Evolutionary conservation across 768 basidiomycete genomes (phyloP).

Genomic region (Lactarius pseudohatsudake): DNA sequence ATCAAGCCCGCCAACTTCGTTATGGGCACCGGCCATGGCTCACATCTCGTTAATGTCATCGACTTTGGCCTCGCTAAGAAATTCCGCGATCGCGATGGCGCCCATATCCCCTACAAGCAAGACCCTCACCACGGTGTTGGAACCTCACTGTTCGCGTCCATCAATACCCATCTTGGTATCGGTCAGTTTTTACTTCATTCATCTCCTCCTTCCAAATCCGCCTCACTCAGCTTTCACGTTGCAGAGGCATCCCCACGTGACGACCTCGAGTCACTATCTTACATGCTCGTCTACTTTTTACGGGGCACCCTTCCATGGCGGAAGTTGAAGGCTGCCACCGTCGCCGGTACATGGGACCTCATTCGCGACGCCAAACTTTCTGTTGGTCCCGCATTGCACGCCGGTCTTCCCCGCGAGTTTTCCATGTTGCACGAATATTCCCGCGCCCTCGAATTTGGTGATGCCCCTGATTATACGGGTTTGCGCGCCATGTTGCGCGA

Average conservation of each 20-base stretch:
- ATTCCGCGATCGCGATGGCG: constrained; percentile 65
- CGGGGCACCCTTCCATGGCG: constrained; percentile 79
- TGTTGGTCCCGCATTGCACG: constrained; percentile 57
- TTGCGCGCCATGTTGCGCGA: constrained; percentile 70
- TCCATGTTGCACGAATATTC: constrained; percentile 77
- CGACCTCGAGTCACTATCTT: constrained; percentile 76
- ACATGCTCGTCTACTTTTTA: constrained; percentile 81
- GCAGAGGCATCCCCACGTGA: constrained; percentile 74
- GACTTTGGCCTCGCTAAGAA: constrained; percentile 86
- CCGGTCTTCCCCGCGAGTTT: constrained; percentile 79
- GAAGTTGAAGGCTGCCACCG: constrained; percentile 62
- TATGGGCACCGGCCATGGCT: constrained; percentile 78
- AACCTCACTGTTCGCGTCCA: constrained; percentile 71
- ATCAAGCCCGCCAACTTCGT: constrained; percentile 99
- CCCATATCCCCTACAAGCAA: constrained; percentile 71
- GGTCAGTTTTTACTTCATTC: constrained; percentile 43
- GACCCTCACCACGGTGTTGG: constrained; percentile 79
- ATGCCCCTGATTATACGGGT: constrained; percentile 86
- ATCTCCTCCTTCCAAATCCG: constrained; percentile 8
- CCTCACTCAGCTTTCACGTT: constrained; percentile 15
- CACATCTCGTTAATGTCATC: constrained; percentile 84
- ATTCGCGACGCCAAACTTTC: constrained; percentile 73
- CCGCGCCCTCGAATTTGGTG: constrained; percentile 80
- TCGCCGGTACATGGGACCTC: constrained; percentile 71
- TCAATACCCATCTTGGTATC: constrained; percentile 73